Conservation (phyloP, 2,329 filamentous ascomycete species). For the Penicillium sumatraense region DNA sequence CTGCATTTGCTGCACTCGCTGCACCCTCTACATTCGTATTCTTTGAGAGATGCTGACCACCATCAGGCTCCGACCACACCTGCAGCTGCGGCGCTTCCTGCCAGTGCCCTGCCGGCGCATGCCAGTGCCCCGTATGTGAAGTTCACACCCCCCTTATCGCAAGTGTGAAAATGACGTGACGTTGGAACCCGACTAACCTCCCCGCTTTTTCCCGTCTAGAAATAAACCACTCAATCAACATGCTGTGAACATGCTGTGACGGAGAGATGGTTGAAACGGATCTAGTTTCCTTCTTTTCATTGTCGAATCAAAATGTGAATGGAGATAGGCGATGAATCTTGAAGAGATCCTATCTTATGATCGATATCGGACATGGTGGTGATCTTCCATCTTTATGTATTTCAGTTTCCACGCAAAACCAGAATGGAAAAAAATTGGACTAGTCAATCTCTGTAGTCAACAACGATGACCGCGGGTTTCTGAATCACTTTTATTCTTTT, state of each 20-base stretch:
- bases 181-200: constrained; percentile 8
- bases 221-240: constrained; percentile 24
- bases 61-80: constrained; percentile 39
- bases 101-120: constrained; percentile 46
- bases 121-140: constrained; percentile 46
- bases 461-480: constrained; percentile 8
- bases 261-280: neutral
- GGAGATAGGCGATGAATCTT: neutral
- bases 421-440: neutral
- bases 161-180: constrained; percentile 2
- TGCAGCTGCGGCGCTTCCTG: constrained; percentile 48
- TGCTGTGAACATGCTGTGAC: neutral
- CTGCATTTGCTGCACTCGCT: constrained; percentile 7
- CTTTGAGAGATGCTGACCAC: constrained; percentile 16
- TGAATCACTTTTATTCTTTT: constrained; percentile 22
- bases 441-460: constrained; percentile 17
- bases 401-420: neutral
- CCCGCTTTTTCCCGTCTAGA: constrained; percentile 16
- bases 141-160: neutral
- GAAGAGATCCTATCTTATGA: neutral
- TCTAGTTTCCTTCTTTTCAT: constrained; percentile 10
- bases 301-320: neutral
- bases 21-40: neutral
- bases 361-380: neutral
- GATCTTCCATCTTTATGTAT: neutral